A percentile compares a stretch with the other conserved stretches of the same genome.
Conservation (phyloP, 768 basidiomycete species). For the Lentinula aciculospora region DNA sequence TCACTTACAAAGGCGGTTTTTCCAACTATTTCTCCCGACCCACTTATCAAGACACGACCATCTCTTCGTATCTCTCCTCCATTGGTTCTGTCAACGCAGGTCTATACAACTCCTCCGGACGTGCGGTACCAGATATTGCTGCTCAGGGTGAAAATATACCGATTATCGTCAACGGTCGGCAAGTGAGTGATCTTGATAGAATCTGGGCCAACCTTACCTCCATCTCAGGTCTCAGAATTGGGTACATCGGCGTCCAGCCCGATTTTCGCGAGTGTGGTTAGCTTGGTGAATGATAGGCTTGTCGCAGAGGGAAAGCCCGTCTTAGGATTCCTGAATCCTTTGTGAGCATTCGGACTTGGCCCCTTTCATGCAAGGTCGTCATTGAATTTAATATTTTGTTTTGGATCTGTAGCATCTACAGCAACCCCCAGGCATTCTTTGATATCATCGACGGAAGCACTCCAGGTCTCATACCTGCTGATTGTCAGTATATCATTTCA, state of each 20-base stretch:
- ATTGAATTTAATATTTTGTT: background rate
- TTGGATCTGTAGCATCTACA: conserved; percentile 22
- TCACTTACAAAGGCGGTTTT: conserved; percentile 37
- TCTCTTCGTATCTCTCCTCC: conserved; percentile 16
- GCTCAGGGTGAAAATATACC: conserved; percentile 27
- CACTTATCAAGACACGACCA: conserved; percentile 18
- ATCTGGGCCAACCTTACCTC: conserved; percentile 11
- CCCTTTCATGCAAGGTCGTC: too few relatives aligned
- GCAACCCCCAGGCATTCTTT: conserved; percentile 26
- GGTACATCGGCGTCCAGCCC: conserved; percentile 48
- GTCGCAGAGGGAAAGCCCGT: conserved; percentile 24
- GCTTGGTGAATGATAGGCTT: conserved; percentile 39
- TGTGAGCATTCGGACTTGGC: conserved; percentile 7
- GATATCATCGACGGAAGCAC: conserved; percentile 33
- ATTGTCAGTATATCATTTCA: background rate
- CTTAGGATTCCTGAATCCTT: conserved; percentile 32
- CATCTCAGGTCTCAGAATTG: conserved; percentile 12
- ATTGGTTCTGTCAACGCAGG: conserved; percentile 29
- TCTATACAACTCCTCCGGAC: conserved; percentile 37
- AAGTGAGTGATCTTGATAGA: conserved; percentile 17
- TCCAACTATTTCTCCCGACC: conserved; percentile 31
- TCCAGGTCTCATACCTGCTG: background rate
- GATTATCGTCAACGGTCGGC: conserved; percentile 9
- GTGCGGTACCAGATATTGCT: conserved; percentile 36
- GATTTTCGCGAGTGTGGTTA: conserved; percentile 38